Base-by-base conservation (phyloP, 1,139 yeast species). In the Pichia sp. region DNA sequence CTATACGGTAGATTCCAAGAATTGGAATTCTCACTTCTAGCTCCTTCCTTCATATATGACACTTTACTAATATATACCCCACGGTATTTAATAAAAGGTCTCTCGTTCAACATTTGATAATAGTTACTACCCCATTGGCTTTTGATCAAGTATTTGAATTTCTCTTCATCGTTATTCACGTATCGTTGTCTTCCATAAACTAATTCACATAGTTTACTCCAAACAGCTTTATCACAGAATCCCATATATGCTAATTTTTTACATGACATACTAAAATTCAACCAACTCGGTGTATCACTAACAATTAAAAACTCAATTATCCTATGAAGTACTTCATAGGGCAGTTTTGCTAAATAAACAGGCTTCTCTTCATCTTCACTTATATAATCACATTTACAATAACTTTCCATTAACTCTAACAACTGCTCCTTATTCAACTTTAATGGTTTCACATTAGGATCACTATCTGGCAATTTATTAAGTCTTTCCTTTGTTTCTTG, bases 21-120 rank as follows among this genome's bases (percentile, higher is more conserved):
- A 31, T 69, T 72, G 4, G 83, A 73, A 39, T 78, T 73, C 52
- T 77, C 84, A 8, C 71, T 72, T 40, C 76, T 70, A 1, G 83
- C 77, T 38, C 96, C 95, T 55, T 84, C 84, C 45, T 94, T 72
- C 51, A 84, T 73, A 60, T 86, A 89, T 48, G 84, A 83, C 40
- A 91, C 83, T 11, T 83, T 84, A 53, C 94, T 79, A 24, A 91
- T 84, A 56, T 89, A 91, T 30, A 88, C 72, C 1, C 98, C 98
- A 39, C 76, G 67, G 58, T 77, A 85, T 54, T 89, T 81, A 19
- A 89, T 54, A 52, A 81, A 81, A 0, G 97, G 96, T 28, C 84
- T 60, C 34, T 69, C 61, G 18, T 56, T 47, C 36, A 64, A 54
- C 86, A 81, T 79, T 17, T 57, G 48, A 40, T 66, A 67, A 78